Evolutionary conservation across 768 basidiomycete genomes (phyloP), one percentile per base, ranked within the genome.

Genomic region (Tricholoma matsutake): DNA sequence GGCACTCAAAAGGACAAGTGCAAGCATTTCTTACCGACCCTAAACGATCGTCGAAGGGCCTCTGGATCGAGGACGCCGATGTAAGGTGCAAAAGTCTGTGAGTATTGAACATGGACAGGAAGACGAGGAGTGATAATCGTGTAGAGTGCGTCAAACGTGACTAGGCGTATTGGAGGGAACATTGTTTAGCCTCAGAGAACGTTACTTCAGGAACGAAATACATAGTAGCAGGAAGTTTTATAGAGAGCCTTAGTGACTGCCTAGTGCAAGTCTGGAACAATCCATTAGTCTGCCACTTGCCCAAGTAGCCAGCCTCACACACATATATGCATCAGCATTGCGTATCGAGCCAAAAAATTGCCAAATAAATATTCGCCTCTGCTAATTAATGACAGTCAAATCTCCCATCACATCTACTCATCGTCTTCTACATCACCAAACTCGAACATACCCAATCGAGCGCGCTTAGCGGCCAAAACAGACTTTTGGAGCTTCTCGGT

Each of bases 381-480:
- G 14, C 16, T 14, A 41, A 14, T 41, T 10, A 32, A 32, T 32
- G 32, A 32, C 32, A 32, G 10, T 32, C 1, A 32, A 32, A 7
- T 32, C 32, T 32, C 37, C 37, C 43, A n/a, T 41, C n/a, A 41
- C 39, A 47, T 29, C 51, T 73, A 81, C 61, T 93, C 89, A 59
- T 94, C 92, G 70, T 94, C 92, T 64, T 92, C 91, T 11, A 94
- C 81, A 72, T 94, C 92, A n/a, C 93, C 93, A 69, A 91, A 90
- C 76, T 95, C 93, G 68, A 91, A 95, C 84, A 93, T 92, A 35
- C 93, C 92, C 57, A 81, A 74, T 11, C 93, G 84, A 59, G 86
- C 86, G 56, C 82, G 79, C 74, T 93, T 94, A 10, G 94, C 94
- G 18, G 79, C 79, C 20, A 72, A 67, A 34, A 87, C 72, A 2